Evolutionary conservation across 1,284 basidiomycete species (phyloP), one percentile per base, ranked within the genome.

Genomic region (Neonothopanus nambi): DNA sequence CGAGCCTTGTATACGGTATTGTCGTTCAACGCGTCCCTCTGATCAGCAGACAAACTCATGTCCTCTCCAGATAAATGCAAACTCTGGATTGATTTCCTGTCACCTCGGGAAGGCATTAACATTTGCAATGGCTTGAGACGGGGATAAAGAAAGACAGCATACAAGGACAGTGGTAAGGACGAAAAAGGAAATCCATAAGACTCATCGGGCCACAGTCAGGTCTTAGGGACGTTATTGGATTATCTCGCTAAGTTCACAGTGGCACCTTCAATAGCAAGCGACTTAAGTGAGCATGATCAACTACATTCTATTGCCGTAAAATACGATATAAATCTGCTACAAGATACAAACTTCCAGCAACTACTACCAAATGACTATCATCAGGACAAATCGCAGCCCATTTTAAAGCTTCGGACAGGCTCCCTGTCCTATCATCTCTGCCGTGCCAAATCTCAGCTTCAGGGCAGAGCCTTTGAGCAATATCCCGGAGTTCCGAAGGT

Each of bases 341-440:
- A 42, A 95, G 79, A 70, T 96, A 97, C 62, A 96, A 67, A 68
- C 94, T 97, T 21, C 94, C 94, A n/a, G 91, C 88, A 1, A 95
- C 65, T 5, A 95, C 79, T 0, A 87, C 77, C 54, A 90, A 62
- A 23, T 72, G 70, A 30, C 68, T 69, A 6, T 67, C 66, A 11
- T 63, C 65, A 11, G 62, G 63, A 17, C 48, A 55, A 48, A 48
- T 51, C 11, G 73, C 69, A 20, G 73, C 70, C 81, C 80, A 83
- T 44, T 69, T 61, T 46, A 85, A 65, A 2, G 80, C 75, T 52
- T 60, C 48, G 58, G 74, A 51, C 53, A 68, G 63, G 54, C 61
- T 46, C 40, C 59, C 54, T 20, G 20, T 46, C 17, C 52, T 58
- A 26, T 66, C 63, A 8, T 67, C 60, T 12, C 64, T 61, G 48